Evolutionary conservation across 805 yeast species (phyloP), one percentile per base, ranked within the genome.

Genomic region (Lachancea waltii): DNA sequence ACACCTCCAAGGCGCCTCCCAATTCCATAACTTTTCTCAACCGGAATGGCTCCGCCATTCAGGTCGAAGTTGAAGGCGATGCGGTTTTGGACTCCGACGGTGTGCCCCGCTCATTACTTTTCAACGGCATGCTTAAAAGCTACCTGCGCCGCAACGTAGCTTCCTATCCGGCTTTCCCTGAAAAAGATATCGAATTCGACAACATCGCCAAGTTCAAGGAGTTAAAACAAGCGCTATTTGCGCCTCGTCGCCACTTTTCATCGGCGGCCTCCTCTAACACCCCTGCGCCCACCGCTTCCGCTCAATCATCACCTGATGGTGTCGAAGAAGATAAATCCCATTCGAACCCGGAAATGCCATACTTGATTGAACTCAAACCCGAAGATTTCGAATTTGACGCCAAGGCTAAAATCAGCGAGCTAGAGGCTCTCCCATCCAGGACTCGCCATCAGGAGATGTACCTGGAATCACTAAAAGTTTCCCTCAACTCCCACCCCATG

Each of bases 381-480:
- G 15, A 35, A 40, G 56, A 50, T 32, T 60, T 59, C 27, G 49
- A 45, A 30, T 58, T 60, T 30, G 51, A 60, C 40, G 44, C 47
- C 2, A 11, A 30, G 9, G 43, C 35, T 5, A 53, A 51, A 35
- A 47, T 56, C n/a, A 21, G 41, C n/a, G 56, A 55, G 31, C 35
- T 54, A 20, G 56, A 56, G 29, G 36, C 45, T 5, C 31, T 44
- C n/a, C 40, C 54, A 2, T 59, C 54, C 29, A 28, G 51, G 17
- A 20, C 50, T 5, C 27, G 16, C 7, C 62, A 54, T 24, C 57
- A 58, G n/a, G 30, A 36, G 24, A 44, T 45, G 5, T 70, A 70
- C 47, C 46, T 56, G 26, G 49, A 62, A 7, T 54, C 67, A 33
- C 50, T 70, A 24, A 41, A 58, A 35, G 46, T 47, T 37, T 67